Evolutionary conservation across 2,329 filamentous ascomycete species (phyloP).

Genomic region (Stemphylium lycopersici): DNA sequence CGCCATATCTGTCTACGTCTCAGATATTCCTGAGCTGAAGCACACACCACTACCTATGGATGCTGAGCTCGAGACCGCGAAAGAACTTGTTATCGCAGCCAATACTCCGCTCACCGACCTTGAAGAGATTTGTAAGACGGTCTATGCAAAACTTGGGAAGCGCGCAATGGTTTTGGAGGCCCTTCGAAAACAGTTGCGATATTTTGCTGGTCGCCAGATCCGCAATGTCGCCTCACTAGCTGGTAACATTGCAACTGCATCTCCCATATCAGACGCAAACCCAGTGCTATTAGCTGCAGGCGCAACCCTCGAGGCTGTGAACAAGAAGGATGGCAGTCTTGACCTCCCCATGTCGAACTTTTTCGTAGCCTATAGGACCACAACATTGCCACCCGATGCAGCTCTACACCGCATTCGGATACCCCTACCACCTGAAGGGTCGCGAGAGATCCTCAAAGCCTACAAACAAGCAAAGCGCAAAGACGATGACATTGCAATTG

Average conservation of each 20-base stretch:
- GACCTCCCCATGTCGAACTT: slow-evolving; percentile 76
- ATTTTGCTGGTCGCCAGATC: slow-evolving; percentile 93
- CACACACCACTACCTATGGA: slow-evolving; percentile 55
- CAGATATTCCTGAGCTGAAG: slow-evolving; percentile 87
- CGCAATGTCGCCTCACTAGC: slow-evolving; percentile 93
- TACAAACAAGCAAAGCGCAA: slow-evolving; percentile 98
- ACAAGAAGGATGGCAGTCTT: slow-evolving; percentile 66
- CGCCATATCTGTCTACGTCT: slow-evolving; percentile 85
- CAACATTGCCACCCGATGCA: slow-evolving; percentile 77
- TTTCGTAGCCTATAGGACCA: slow-evolving; percentile 87
- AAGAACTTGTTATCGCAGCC: slow-evolving; percentile 76
- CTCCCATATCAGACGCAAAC: slow-evolving; percentile 93
- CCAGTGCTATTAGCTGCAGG: slow-evolving; percentile 87
- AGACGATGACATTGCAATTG: slow-evolving; percentile 97
- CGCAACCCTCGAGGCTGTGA: slow-evolving; percentile 77
- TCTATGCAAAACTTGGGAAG: slow-evolving; percentile 58
- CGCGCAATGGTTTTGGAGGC: slow-evolving; percentile 53
- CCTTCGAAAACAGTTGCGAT: slow-evolving; percentile 92
- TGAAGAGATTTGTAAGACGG: slow-evolving; percentile 79
- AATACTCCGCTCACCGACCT: slow-evolving; percentile 91
- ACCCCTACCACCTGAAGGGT: slow-evolving; percentile 67
- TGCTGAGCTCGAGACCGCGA: slow-evolving; percentile 32
- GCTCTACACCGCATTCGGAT: slow-evolving; percentile 83
- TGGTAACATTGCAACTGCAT: slow-evolving; percentile 90
- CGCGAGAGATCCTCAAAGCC: slow-evolving; percentile 79